Evolutionary conservation across 2,329 filamentous ascomycete species (phyloP), one percentile per base, ranked within the genome.

Genomic region (Rutstroemia sp.): DNA sequence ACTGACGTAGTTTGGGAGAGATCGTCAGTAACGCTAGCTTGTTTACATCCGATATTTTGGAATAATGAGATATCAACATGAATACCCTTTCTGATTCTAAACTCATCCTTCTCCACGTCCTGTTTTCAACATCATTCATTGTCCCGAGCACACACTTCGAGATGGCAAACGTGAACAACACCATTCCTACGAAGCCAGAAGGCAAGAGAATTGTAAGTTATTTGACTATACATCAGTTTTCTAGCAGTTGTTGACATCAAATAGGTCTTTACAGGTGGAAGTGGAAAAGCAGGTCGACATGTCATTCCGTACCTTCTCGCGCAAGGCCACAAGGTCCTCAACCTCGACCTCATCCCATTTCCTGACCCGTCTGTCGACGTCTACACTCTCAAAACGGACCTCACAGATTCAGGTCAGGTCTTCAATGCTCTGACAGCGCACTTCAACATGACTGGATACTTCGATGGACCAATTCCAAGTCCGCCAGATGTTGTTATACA

Each of bases 401-500:
- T 72, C 17, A 71, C 67, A 12, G 66, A 72, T 39, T 66, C 68
- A 1, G 71, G 71, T 2, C 70, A 73, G 57, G 71, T 72, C 39
- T 73, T 70, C 63, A 72, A 70, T 60, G 71, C 68, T 9, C 51
- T 73, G 38, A 67, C 66, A 16, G 64, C 76, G 0, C 80, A 84
- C 39, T 83, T 82, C 69, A 71, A 76, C 63, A 76, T 81, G 62
- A 66, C 66, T 12, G 76, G 75, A 27, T 71, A 73, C n/a, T 40
- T 40, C 7, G 54, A 72, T 64, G 66, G 67, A 51, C 57, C 71
- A 46, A 68, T 71, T 4, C 75, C 73, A 17, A 65, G 68, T 0
- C 72, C 73, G 0, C 81, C 82, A 0, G 81, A 84, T 63, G 82
- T 78, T 0, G 78, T 86, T 51, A 81, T 86, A 51, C 82, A 86